Percentiles rank a stretch among this genome's conserved stretches.
phyloP scores from a whole-genome alignment of 371 early-diverging fungal genomes.

The Mycotypha africana region DNA sequence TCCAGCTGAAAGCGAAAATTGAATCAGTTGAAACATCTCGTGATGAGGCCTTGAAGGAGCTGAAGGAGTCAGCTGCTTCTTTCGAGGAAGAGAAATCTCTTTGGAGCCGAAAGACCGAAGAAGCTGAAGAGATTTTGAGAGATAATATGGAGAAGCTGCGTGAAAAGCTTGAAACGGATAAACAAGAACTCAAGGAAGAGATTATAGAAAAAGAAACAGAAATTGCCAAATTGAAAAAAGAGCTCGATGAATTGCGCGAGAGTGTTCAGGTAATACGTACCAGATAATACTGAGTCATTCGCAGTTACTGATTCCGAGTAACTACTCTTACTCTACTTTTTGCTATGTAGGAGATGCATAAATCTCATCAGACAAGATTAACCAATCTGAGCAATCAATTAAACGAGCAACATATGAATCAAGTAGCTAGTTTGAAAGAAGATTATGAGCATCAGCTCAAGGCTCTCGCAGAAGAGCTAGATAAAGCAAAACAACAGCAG shows the following conservation, averaged over 20 bases:
- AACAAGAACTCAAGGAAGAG: slow-evolving; percentile 12
- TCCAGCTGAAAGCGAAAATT: slow-evolving; percentile 6
- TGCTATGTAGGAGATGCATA: slow-evolving; percentile 18
- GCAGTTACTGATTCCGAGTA: too few species aligned
- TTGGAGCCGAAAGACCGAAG: slow-evolving; percentile 14
- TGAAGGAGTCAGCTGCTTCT: slow-evolving; percentile 4
- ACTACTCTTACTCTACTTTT: too few species aligned
- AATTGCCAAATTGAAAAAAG: slow-evolving; percentile 11
- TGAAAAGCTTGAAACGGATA: slow-evolving; percentile 22
- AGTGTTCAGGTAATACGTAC: slow-evolving; percentile 20
- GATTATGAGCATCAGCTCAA: slow-evolving; percentile 15
- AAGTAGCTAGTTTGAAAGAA: slow-evolving; percentile 10
- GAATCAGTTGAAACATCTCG: slow-evolving; percentile 4
- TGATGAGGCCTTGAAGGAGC: slow-evolving; percentile 4
- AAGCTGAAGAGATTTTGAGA: slow-evolving; percentile 17
- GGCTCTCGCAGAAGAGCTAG: slow-evolving; percentile 11
- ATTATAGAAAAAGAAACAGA: slow-evolving; percentile 18
- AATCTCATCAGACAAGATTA: slow-evolving; percentile 21
- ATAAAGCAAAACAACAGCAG: slow-evolving; percentile 7
- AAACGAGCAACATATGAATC: slow-evolving; percentile 15
- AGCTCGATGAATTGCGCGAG: slow-evolving; percentile 24
- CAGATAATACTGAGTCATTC: too few species aligned
- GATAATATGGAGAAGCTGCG: slow-evolving; percentile 24
- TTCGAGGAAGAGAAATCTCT: slow-evolving; percentile 17
- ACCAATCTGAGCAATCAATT: slow-evolving; percentile 15